Evolutionary conservation across 768 basidiomycete genomes (phyloP), one percentile per base, ranked within the genome.

Genomic region (Termitomyces sp.): DNA sequence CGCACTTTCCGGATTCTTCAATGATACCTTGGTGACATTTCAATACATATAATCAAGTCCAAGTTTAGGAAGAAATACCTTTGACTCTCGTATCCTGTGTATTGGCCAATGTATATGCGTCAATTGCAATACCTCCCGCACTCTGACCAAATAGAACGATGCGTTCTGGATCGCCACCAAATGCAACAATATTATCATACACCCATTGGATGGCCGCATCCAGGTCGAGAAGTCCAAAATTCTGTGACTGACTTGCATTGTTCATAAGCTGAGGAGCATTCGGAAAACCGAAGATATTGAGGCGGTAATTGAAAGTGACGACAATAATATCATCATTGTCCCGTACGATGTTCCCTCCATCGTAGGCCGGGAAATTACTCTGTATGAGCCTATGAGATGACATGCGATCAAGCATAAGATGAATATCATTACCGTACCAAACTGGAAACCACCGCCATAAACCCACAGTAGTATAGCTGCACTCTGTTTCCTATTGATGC

Each of bases 191-290:
- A 60, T 82, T 77, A 44, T 73, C 67, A 41, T 76, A 70, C 1
- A 81, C 72, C 80, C 78, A 80, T 59, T 77, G 60, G 8, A 81
- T 68, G 11, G 72, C 78, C 17, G 74, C 71, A 25, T 73, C 67
- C 7, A 69, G 19, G 46, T 77, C 75, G 11, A 75, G 66, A 5
- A 76, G 63, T 9, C 73, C 75, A 61, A 74, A 76, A 45, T 76
- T 77, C 47, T 73, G 73, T 2, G 70, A 58, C 8, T 45, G 27
- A 29, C 7, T 45, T 10, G 31, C 47, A 25, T 53, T 46, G 29
- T 58, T 61, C 21, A 60, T 57, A 27, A 76, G 69, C 46, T 76
- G 74, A 9, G 75, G 74, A 5, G 75, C 74, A 47, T 69, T 71
- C 1, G 75, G 75, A 46, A 70, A 70, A 0, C 74, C 74, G 51